Evolutionary conservation across 805 yeast species (phyloP).

Genomic region (Myxozyma sirexii): DNA sequence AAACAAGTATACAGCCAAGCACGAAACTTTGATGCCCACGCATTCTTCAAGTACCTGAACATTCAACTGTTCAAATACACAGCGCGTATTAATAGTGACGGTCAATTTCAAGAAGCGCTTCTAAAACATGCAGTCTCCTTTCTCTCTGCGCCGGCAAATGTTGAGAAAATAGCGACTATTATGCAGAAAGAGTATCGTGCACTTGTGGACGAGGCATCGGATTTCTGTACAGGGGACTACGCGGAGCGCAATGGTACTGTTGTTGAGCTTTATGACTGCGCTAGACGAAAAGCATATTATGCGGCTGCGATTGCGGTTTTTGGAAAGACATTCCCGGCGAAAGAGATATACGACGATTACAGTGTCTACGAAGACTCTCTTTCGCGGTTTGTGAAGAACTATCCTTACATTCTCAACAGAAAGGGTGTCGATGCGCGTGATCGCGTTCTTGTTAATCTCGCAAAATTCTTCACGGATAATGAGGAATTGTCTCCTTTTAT

Average conservation of each 20-base stretch:
- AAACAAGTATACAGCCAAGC: slow-evolving; percentile 8
- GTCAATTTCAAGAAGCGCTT: not conserved
- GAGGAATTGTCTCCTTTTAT: not conserved
- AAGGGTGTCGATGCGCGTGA: slow-evolving; percentile 16
- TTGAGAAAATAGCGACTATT: not conserved
- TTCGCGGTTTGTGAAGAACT: slow-evolving; percentile 8
- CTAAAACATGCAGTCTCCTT: not conserved
- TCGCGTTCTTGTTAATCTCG: slow-evolving; percentile 7
- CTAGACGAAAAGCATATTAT: not conserved
- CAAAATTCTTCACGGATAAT: slow-evolving; percentile 12
- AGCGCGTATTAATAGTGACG: slow-evolving; percentile 2
- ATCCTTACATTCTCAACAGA: slow-evolving; percentile 15
- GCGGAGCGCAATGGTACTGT: not conserved
- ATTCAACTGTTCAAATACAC: slow-evolving; percentile 8
- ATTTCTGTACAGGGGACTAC: slow-evolving; percentile 3
- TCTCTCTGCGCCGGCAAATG: not conserved
- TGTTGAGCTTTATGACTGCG: slow-evolving; percentile 11
- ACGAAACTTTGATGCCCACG: slow-evolving; percentile 4
- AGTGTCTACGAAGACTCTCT: slow-evolving; percentile 18
- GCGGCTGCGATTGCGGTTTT: slow-evolving; percentile 26
- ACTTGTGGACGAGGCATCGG: slow-evolving; percentile 9
- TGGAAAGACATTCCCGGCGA: slow-evolving; percentile 27
- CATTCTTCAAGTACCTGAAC: slow-evolving; percentile 13
- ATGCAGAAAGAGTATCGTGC: not conserved
- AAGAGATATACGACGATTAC: slow-evolving; percentile 17